Conservation (phyloP, 78 protist species). For the Dictyostelium firmibasis region DNA sequence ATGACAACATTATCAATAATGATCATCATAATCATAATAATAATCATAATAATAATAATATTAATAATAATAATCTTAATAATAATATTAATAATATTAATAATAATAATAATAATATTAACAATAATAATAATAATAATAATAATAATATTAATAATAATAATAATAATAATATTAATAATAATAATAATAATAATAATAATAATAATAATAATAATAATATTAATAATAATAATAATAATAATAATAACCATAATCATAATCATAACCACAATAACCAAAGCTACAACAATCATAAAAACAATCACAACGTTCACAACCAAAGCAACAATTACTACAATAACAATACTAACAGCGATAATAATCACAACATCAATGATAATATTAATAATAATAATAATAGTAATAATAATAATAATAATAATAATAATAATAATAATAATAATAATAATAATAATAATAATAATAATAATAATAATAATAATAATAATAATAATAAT, state of each 20-base stretch:
- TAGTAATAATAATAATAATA: no score
- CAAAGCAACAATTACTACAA: no score
- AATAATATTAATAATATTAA: neutral
- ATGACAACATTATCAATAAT: neutral
- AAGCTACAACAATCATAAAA: neutral
- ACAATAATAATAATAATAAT: neutral
- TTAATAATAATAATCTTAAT: neutral
- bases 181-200: neutral
- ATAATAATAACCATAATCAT: neutral
- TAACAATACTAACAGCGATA: no score
- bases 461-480: no score
- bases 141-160: no score
- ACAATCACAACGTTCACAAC: no score
- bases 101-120: neutral
- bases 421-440: no score
- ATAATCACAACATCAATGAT: neutral
- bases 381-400: no score
- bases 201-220: neutral
- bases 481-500: no score
- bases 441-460: no score
- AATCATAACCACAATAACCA: neutral
- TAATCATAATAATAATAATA: neutral
- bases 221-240: neutral
- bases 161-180: neutral
- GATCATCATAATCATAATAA: neutral